A percentile compares a stretch with the other conserved stretches of the same genome.
phyloP scores from a whole-genome alignment of 2,329 filamentous ascomycete genomes.

The Fusarium mangiferae region DNA sequence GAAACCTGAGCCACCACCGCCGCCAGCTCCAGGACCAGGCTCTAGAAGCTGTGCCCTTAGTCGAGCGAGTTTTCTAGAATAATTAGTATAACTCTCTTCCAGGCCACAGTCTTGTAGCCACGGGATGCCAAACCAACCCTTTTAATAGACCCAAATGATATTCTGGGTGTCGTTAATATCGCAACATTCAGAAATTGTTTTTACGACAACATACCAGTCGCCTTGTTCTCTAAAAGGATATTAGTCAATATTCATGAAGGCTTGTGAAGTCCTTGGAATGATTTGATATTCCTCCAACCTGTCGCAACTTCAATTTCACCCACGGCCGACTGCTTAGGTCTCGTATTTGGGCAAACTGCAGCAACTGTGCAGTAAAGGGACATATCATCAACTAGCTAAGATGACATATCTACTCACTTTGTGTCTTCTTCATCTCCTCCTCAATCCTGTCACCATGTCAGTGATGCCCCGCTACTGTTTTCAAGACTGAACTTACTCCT shows the following conservation, averaged over 20 bases:
- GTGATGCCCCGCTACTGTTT: constrained; percentile 21
- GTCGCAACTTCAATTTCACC: neutral
- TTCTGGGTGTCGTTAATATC: constrained; percentile 65
- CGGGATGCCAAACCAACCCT: constrained; percentile 70
- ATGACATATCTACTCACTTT: constrained; percentile 72
- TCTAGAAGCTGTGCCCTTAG: constrained; percentile 94
- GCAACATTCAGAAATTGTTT: neutral
- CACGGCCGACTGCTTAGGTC: neutral
- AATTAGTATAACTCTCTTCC: neutral
- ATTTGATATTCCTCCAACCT: neutral
- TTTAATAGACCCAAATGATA: constrained; percentile 98
- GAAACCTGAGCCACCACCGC: constrained; percentile 84
- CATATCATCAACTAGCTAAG: neutral
- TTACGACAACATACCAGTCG: constrained; percentile 77
- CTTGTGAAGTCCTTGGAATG: neutral
- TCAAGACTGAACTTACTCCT: constrained; percentile 75
- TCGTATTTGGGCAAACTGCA: neutral
- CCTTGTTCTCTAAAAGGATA: constrained; percentile 86
- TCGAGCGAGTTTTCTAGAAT: constrained; percentile 87
- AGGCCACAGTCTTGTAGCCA: neutral
- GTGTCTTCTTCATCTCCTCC: constrained; percentile 98
- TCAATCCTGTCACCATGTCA: constrained; percentile 79
- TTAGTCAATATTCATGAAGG: constrained; percentile 4
- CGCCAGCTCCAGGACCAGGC: constrained; percentile 81
- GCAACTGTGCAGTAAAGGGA: neutral